Evolutionary conservation across 176 grass and related monocot species (phyloP).

Genomic region (Aechmea fasciata): DNA sequence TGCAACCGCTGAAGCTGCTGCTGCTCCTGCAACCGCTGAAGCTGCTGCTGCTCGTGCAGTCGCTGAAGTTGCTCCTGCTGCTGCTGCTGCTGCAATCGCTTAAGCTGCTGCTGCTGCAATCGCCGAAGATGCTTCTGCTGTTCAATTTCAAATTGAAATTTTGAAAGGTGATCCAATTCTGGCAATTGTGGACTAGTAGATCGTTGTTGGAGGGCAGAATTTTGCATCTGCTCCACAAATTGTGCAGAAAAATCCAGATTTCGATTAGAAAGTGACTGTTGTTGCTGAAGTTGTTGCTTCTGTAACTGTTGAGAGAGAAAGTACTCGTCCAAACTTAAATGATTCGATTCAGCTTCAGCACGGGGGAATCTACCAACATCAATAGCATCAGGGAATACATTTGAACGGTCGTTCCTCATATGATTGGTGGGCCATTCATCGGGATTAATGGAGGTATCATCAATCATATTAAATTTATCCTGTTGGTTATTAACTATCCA

Average conservation of each 20-base stretch:
- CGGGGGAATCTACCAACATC: conserved; percentile 32
- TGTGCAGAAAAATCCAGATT: background rate
- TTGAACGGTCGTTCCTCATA: conserved; percentile 30
- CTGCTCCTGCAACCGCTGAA: conserved; percentile 50
- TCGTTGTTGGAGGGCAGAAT: background rate
- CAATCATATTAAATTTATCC: conserved; percentile 29
- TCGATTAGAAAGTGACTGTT: conserved; percentile 13
- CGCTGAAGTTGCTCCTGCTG: conserved; percentile 19
- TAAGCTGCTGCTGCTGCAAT: conserved; percentile 21
- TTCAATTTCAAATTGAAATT: background rate
- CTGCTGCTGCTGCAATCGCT: conserved; percentile 28
- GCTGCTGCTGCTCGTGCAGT: conserved; percentile 11
- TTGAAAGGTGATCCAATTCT: conserved; percentile 1
- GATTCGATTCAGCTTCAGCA: conserved; percentile 47
- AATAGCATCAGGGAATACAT: conserved; percentile 34
- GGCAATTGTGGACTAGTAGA: background rate
- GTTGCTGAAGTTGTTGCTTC: conserved; percentile 34
- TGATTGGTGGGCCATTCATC: conserved; percentile 47
- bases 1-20: background rate
- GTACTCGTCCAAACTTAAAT: conserved; percentile 68
- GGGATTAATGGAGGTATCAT: conserved; percentile 24
- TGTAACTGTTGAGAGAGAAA: conserved; percentile 16
- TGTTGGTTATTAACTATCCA: conserved; percentile 39
- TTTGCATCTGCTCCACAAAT: background rate
- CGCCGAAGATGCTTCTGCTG: conserved; percentile 54